phyloP scores from a whole-genome alignment of 2,329 filamentous ascomycete species.

The Beauveria caledonica region DNA sequence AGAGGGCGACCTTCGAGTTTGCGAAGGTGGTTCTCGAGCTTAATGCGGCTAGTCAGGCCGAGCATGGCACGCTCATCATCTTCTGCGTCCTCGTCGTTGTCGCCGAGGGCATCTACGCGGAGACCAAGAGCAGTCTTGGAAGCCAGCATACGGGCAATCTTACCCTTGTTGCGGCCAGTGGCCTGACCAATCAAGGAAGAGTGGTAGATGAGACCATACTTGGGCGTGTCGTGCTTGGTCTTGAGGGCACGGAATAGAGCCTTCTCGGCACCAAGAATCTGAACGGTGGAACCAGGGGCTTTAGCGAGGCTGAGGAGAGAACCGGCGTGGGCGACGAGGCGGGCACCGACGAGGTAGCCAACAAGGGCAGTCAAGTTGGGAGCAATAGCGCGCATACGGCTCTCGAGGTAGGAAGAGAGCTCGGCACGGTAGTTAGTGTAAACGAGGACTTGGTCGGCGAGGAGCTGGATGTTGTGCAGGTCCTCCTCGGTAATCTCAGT shows the following conservation, averaged over 20 bases:
- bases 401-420: constrained; percentile 80
- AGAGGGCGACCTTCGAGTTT: constrained; percentile 85
- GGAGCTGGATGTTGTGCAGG: constrained; percentile 81
- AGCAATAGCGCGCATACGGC: constrained; percentile 93
- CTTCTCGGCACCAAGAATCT: constrained; percentile 98
- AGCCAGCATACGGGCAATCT: constrained; percentile 93
- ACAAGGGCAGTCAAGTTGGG: constrained; percentile 92
- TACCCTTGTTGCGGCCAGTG: constrained; percentile 97
- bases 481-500: constrained; percentile 93
- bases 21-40: constrained; percentile 68
- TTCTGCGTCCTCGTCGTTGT: constrained; percentile 57
- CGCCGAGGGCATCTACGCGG: constrained; percentile 70
- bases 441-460: constrained; percentile 87
- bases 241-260: constrained; percentile 96
- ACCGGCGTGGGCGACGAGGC: constrained; percentile 89
- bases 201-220: constrained; percentile 93
- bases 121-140: constrained; percentile 90
- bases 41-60: constrained; percentile 62
- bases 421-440: constrained; percentile 87
- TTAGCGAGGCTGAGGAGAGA: constrained; percentile 93
- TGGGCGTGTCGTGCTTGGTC: constrained; percentile 98
- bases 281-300: constrained; percentile 88
- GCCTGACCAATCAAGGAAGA: constrained; percentile 92
- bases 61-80: constrained; percentile 84
- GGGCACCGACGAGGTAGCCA: constrained; percentile 86